Evolutionary conservation across 139 green algal genomes (phyloP).

Genomic region (Chlorella ohadii): DNA sequence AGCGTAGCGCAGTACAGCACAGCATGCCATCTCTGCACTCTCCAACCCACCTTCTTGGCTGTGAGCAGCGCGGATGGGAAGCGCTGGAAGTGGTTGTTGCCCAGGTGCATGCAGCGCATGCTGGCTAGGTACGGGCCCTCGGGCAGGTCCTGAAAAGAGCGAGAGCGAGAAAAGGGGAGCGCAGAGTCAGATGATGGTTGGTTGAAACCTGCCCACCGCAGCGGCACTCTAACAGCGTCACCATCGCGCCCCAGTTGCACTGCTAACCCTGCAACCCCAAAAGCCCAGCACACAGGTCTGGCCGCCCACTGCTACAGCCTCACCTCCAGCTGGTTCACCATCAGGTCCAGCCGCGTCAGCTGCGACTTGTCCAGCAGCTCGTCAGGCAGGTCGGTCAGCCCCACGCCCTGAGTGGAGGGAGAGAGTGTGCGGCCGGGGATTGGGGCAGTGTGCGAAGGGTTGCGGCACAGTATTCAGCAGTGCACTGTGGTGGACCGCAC

Average conservation of each 20-base stretch:
- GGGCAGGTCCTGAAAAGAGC: not conserved
- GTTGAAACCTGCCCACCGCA: too few relatives aligned
- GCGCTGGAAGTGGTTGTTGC: slow-evolving; percentile 21
- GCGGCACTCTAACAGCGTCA: too few relatives aligned
- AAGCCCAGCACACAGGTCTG: too few relatives aligned
- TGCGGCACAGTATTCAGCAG: too few relatives aligned
- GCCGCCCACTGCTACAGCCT: not conserved
- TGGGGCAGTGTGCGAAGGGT: too few relatives aligned
- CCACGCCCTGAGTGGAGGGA: not conserved
- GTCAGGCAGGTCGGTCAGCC: not conserved
- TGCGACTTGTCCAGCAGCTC: not conserved
- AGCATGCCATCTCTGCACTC: too few relatives aligned
- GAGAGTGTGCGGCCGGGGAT: too few relatives aligned
- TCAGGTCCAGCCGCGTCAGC: slow-evolving; percentile 13
- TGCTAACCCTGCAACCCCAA: too few relatives aligned
- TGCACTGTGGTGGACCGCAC: too few relatives aligned
- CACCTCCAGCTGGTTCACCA: slow-evolving; percentile 9
- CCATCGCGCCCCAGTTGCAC: too few relatives aligned
- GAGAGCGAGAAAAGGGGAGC: not conserved
- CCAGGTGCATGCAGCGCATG: slow-evolving; percentile 26
- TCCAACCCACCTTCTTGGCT: not conserved
- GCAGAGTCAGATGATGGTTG: too few relatives aligned
- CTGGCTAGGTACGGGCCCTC: not conserved
- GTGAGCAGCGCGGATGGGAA: slow-evolving; percentile 33
- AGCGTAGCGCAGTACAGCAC: not conserved